Base-by-base conservation (phyloP, 73 alveolate species). In the Paramecium bursaria region DNA sequence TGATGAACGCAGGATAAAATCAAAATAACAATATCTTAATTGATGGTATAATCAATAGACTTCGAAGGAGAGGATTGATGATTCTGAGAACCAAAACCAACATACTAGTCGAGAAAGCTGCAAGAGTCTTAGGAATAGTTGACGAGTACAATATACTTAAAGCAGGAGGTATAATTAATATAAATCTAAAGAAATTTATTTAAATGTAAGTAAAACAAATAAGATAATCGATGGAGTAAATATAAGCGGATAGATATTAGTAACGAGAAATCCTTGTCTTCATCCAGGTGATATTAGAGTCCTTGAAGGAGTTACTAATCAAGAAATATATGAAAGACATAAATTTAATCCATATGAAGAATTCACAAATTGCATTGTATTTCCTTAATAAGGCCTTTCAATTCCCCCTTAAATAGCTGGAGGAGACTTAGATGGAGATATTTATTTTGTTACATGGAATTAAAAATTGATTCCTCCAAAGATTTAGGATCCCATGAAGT, bases 221-320 rank as follows among this genome's bases (percentile, higher is more conserved):
- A 74, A 55, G n/a, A 48, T 27, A 27, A 60, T 46, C 1, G 23
- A 48, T 17, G 61, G 73, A 86, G 19, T 89, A 26, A 46, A 82
- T 30, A 57, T 94, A 21, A 93, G 79, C 76, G 99, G 99, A 47
- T 88, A 90, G 50, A 98, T 96, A 7, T 61, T 94, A 17, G 98
- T 97, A 4, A 96, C 98, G 31, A 90, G 93, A 61, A 95, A 92
- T 86, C 99, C 99, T 49, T 95, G 99, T 87, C 73, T 91, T 9
- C 99, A 97, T 86, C 99, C 99, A 0, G 99, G 99, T 11, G 99
- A 97, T 86, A 94, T 96, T 35, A 74, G 97, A 57, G 80, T 74
- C 42, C 88, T 97, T 14, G 90, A 75, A 46, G 99, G 98, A 1
- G 95, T 96, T 21, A 90, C 85, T 29, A 88, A 61, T 14, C 30